phyloP scores from a whole-genome alignment of 768 basidiomycete species.

The Lentinus brumalis region DNA sequence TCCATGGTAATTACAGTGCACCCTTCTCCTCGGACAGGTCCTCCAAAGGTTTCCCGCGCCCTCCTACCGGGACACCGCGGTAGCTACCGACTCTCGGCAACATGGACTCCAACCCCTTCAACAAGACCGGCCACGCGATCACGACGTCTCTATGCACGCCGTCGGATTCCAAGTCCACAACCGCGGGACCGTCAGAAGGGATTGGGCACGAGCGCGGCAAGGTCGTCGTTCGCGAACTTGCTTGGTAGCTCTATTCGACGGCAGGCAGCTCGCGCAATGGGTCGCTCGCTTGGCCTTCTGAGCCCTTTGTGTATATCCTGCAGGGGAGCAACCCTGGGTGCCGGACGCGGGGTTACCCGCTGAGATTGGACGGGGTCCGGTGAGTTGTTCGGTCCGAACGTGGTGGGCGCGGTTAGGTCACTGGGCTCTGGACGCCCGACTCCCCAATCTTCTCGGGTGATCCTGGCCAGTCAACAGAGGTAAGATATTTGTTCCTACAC shows the following conservation, averaged over 20 bases:
- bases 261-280: conserved; percentile 29
- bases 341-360: conserved; percentile 34
- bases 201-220: conserved; percentile 41
- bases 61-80: conserved; percentile 19
- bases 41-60: conserved; percentile 22
- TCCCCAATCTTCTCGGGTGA: neutral
- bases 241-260: conserved; percentile 37
- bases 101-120: conserved; percentile 31
- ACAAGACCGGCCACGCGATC: conserved; percentile 38
- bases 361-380: conserved; percentile 31
- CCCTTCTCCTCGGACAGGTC: conserved; percentile 24
- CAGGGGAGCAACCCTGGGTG: conserved; percentile 29
- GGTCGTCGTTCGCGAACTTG: conserved; percentile 28
- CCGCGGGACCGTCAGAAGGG: conserved; percentile 34
- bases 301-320: conserved; percentile 36
- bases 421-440: conserved; percentile 20
- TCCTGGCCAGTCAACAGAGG: too few relatives aligned
- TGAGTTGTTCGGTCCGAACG: conserved; percentile 2
- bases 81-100: conserved; percentile 19
- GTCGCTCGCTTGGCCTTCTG: conserved; percentile 36
- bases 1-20: conserved; percentile 19
- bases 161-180: conserved; percentile 58
- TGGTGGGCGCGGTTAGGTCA: conserved; percentile 35
- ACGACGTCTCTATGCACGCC: conserved; percentile 47
- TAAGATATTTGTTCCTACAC: too few relatives aligned